Conservation (phyloP, 805 yeast species). For the Saccharomycopsis oosterbeekiorum region DNA sequence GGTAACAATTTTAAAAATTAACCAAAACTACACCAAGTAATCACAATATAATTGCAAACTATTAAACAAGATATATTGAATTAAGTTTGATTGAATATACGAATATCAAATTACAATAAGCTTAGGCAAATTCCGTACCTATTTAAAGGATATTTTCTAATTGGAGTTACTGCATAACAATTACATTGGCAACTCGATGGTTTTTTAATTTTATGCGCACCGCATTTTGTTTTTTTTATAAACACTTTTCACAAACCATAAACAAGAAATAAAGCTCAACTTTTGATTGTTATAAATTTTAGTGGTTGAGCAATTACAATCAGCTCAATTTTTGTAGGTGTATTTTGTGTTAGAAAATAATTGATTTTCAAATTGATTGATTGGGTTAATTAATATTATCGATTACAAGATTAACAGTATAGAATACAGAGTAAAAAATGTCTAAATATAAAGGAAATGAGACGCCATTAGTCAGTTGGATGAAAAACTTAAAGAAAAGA, state of each 20-base stretch:
- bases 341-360: too few relatives aligned
- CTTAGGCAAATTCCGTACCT: too few relatives aligned
- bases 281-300: background rate
- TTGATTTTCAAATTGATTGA: too few relatives aligned
- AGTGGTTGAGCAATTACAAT: too few relatives aligned
- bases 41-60: background rate
- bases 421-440: background rate
- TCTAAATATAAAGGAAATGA: background rate
- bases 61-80: too few relatives aligned
- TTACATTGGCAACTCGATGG: background rate
- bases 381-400: background rate
- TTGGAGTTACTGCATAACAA: too few relatives aligned
- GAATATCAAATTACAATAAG: too few relatives aligned
- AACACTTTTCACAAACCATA: too few relatives aligned
- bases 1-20: background rate
- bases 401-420: background rate
- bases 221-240: background rate
- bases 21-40: background rate
- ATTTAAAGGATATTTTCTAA: too few relatives aligned
- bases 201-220: background rate
- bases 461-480: constrained; percentile 26
- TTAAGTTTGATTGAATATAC: too few relatives aligned
- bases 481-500: constrained; percentile 25
- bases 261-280: too few relatives aligned
- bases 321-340: too few relatives aligned